Percentiles rank a stretch among this genome's conserved stretches.
phyloP scores from a whole-genome alignment of 2,329 filamentous ascomycete genomes.

The Periconia digitata region DNA sequence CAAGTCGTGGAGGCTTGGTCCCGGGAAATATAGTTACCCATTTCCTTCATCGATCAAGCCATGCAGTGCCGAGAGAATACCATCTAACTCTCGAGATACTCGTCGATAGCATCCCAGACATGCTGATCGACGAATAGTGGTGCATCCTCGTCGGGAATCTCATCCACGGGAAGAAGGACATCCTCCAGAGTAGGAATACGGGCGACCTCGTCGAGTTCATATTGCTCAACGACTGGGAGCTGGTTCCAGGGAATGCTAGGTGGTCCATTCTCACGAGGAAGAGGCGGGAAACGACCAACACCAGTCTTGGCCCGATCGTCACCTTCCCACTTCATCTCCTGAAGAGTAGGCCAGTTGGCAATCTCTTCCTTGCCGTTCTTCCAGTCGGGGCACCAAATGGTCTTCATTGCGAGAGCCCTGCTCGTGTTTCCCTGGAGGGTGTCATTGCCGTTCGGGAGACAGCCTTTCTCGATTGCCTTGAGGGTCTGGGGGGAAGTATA shows the following conservation, averaged over 20 bases:
- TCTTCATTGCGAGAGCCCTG: slow-evolving; percentile 41
- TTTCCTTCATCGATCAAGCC: too few relatives aligned
- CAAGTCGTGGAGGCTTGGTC: too few relatives aligned
- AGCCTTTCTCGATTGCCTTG: neutral
- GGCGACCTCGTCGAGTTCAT: slow-evolving; percentile 42
- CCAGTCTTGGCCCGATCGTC: slow-evolving; percentile 49
- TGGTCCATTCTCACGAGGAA: slow-evolving; percentile 47
- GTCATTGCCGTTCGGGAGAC: slow-evolving; percentile 17
- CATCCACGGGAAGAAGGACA: slow-evolving; percentile 40
- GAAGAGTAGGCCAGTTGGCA: slow-evolving; percentile 44
- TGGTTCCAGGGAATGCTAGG: slow-evolving; percentile 47
- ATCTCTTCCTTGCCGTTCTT: slow-evolving; percentile 36
- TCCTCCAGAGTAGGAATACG: slow-evolving; percentile 42
- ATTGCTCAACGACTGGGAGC: slow-evolving; percentile 40
- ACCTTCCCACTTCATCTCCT: slow-evolving; percentile 52
- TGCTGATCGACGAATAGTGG: slow-evolving; percentile 27
- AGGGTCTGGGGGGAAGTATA: neutral
- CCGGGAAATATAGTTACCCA: too few relatives aligned
- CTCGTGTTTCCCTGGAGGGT: slow-evolving; percentile 24
- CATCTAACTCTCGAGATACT: slow-evolving; percentile 17
- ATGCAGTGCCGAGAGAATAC: too few relatives aligned
- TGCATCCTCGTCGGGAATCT: slow-evolving; percentile 33
- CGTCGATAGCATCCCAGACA: slow-evolving; percentile 24
- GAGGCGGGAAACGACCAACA: slow-evolving; percentile 46
- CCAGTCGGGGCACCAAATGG: slow-evolving; percentile 45